Evolutionary conservation across 768 basidiomycete species (phyloP).

Genomic region (Mycena pura): DNA sequence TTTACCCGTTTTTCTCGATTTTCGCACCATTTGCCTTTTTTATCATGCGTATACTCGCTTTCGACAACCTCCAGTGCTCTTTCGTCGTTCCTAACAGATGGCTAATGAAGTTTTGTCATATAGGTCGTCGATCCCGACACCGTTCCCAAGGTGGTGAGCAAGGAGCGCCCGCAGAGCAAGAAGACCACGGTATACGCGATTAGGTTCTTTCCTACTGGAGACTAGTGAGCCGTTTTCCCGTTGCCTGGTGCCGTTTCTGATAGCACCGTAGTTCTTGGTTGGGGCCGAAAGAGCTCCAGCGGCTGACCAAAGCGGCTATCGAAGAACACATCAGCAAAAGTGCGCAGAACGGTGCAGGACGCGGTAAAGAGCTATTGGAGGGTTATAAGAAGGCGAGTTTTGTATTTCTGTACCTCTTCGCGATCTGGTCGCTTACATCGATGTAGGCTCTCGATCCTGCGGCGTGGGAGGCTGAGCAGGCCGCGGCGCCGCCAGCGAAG

Average conservation of each 20-base stretch:
- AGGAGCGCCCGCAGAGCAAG: slow-evolving; percentile 75
- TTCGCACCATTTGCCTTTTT: too few species aligned
- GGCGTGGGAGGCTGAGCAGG: slow-evolving; percentile 54
- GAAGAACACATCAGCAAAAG: slow-evolving; percentile 79
- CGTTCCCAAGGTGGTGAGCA: slow-evolving; percentile 65
- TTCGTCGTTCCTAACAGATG: background rate
- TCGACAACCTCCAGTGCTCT: too few species aligned
- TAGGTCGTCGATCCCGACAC: slow-evolving; percentile 83
- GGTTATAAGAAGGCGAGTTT: slow-evolving; percentile 58
- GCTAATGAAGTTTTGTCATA: slow-evolving; percentile 14
- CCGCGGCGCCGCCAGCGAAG: slow-evolving; percentile 22
- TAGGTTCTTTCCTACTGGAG: slow-evolving; percentile 92
- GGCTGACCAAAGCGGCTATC: slow-evolving; percentile 81
- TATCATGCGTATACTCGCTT: too few species aligned
- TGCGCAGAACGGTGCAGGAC: slow-evolving; percentile 78
- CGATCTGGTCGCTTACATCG: too few species aligned
- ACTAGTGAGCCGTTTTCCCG: slow-evolving; percentile 68
- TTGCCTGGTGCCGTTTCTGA: background rate
- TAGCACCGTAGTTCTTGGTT: slow-evolving; percentile 95
- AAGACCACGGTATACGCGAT: slow-evolving; percentile 70
- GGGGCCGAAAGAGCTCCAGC: slow-evolving; percentile 79
- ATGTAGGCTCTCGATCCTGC: slow-evolving; percentile 58
- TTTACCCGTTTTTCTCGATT: too few species aligned
- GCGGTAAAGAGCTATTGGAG: slow-evolving; percentile 70
- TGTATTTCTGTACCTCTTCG: too few species aligned